Percentiles rank a stretch among this genome's conserved stretches.
Conservation (phyloP, 768 basidiomycete genomes). For the Lentinula lateritia region DNA sequence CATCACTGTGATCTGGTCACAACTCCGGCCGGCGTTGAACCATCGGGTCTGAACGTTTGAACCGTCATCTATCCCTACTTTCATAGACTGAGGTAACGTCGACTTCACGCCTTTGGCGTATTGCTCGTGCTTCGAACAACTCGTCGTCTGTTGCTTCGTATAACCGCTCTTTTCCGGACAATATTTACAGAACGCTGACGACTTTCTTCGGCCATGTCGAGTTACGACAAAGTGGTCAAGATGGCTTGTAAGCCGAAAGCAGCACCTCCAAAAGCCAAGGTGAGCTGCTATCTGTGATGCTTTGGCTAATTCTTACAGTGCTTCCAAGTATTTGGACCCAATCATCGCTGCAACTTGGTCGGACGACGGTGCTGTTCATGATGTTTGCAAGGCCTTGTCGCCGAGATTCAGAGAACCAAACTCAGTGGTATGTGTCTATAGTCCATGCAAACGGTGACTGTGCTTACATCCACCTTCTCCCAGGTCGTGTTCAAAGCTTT, state of each 20-base stretch:
- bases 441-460: too few relatives aligned
- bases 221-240: conserved; percentile 90
- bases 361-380: conserved; percentile 88
- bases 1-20: not conserved
- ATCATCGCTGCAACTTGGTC: conserved; percentile 97
- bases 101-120: not conserved
- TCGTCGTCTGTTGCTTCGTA: not conserved
- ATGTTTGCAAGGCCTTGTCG: conserved; percentile 86
- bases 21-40: too few relatives aligned
- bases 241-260: conserved; percentile 97
- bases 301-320: conserved; percentile 7
- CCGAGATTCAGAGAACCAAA: conserved; percentile 89
- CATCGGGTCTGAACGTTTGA: not conserved
- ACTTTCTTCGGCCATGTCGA: conserved; percentile 45
- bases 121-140: not conserved
- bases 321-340: conserved; percentile 82
- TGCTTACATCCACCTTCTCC: too few relatives aligned
- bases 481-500: conserved; percentile 98
- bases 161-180: not conserved
- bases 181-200: not conserved
- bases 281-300: conserved; percentile 19
- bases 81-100: not conserved
- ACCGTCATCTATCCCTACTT: not conserved
- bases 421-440: conserved; percentile 59
- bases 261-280: conserved; percentile 94